Percentiles rank a stretch among this genome's conserved stretches.
These are phyloP conservation scores for Forsythia viridissima DNA, from an alignment of 257 asterid genomes.

Conservation along the genomic window DNA sequence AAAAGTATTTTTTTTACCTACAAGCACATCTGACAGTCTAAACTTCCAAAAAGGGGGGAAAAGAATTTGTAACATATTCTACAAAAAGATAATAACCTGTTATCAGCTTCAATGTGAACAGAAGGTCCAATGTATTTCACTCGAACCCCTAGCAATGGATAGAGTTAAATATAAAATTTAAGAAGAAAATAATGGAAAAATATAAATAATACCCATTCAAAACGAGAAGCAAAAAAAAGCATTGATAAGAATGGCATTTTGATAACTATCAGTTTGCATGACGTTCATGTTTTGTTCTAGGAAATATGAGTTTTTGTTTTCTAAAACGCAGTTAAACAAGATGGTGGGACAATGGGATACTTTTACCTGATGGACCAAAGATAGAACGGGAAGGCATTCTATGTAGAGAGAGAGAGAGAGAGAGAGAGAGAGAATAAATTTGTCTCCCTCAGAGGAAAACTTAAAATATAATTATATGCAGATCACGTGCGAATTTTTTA, in stretches of 20 bases:
- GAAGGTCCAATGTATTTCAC: constrained; percentile 86
- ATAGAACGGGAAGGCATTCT: not conserved
- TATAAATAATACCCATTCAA: constrained; percentile 8
- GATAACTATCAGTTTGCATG: not conserved
- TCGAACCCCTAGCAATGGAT: constrained; percentile 76
- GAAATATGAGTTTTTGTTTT: constrained; percentile 6
- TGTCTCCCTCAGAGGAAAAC: not conserved
- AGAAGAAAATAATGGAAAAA: constrained; percentile 14
- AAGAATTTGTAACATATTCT: constrained; percentile 16
- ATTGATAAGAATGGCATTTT: not conserved
- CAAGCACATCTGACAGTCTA: not conserved
- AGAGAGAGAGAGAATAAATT: not conserved
- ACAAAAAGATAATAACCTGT: constrained; percentile 52
- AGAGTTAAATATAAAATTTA: constrained; percentile 22
- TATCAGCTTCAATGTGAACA: constrained; percentile 56
- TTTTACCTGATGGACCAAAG: not conserved
- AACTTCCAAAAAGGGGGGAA: not conserved
- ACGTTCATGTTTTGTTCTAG: not conserved
- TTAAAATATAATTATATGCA: not conserved
- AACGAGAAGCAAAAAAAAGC: not conserved
- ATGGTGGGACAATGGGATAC: not conserved
- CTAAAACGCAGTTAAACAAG: not conserved
- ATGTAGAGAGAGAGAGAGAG: not conserved
- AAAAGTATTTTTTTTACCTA: not conserved
- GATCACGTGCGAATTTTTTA: not conserved